These are phyloP conservation scores for Ilyonectria destructans DNA, from an alignment of 2,329 filamentous ascomycete species.

Conservation along the genomic window DNA sequence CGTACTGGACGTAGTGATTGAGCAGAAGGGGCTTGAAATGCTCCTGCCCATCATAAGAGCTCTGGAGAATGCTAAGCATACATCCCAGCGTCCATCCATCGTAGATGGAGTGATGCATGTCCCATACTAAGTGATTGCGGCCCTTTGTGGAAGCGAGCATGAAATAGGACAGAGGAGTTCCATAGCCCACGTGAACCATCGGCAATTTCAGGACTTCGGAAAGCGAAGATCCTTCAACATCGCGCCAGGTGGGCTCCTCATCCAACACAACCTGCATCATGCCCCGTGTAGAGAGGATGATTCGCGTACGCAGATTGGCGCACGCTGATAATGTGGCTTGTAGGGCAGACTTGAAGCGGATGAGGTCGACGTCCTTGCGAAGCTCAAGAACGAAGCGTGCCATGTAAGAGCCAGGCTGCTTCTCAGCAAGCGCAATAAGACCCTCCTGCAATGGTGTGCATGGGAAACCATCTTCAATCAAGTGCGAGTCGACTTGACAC, in stretches of 20 bases:
- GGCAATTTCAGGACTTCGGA: conserved; percentile 9
- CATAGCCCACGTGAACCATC: conserved; percentile 9
- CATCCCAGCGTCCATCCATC: conserved; percentile 21
- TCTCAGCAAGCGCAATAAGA: conserved; percentile 10
- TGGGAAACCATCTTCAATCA: conserved; percentile 18
- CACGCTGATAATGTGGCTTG: conserved; percentile 12
- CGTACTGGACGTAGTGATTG: conserved; percentile 19
- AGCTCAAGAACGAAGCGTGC: conserved; percentile 7
- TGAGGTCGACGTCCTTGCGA: neutral
- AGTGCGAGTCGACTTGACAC: neutral
- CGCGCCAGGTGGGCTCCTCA: neutral
- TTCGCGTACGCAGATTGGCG: conserved; percentile 17
- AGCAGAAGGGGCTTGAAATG: conserved; percentile 7
- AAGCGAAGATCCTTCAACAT: neutral
- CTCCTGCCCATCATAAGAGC: conserved; percentile 3
- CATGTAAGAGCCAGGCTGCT: conserved; percentile 20
- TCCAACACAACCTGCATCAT: conserved; percentile 5
- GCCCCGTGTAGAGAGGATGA: neutral
- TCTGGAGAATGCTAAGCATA: conserved; percentile 47
- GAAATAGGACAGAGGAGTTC: conserved; percentile 16
- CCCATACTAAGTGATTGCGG: neutral
- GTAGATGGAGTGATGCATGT: conserved; percentile 10
- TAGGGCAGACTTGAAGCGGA: neutral
- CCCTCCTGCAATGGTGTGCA: conserved; percentile 19
- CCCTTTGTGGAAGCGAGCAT: conserved; percentile 4